Conservation (phyloP, 129 eudicot species). For the Gnaphalium uliginosum region DNA sequence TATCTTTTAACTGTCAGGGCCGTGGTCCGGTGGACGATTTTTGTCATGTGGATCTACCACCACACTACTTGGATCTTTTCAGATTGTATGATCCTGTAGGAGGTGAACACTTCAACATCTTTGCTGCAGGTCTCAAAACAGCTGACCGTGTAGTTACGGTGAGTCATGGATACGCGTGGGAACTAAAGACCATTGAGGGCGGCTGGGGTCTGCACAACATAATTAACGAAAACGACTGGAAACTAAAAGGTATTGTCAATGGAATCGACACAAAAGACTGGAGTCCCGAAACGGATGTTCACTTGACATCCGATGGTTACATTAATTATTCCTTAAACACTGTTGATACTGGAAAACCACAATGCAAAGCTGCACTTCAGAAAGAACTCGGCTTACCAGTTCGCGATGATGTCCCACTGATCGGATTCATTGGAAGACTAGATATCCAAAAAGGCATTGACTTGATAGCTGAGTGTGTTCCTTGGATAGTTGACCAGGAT, state of each 20-base stretch:
- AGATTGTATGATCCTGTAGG: conserved; percentile 80
- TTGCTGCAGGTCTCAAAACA: conserved; percentile 77
- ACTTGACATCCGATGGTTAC: conserved; percentile 83
- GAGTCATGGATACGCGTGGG: conserved; percentile 94
- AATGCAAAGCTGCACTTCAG: conserved; percentile 85
- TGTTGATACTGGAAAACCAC: conserved; percentile 71
- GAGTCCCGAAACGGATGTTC: conserved; percentile 68
- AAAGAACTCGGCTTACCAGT: conserved; percentile 81
- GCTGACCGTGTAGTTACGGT: conserved; percentile 94
- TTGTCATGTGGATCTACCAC: conserved; percentile 73
- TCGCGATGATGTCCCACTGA: conserved; percentile 60
- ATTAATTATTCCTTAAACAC: conserved; percentile 72
- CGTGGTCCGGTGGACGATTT: conserved; percentile 90
- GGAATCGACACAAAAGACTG: conserved; percentile 81
- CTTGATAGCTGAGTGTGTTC: conserved; percentile 72
- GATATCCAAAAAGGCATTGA: conserved; percentile 89
- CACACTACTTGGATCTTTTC: conserved; percentile 80
- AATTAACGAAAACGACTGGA: conserved; percentile 90
- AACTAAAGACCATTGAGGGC: conserved; percentile 82
- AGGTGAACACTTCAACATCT: conserved; percentile 89
- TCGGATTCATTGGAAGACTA: conserved; percentile 88
- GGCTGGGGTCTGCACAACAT: conserved; percentile 94
- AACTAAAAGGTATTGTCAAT: conserved; percentile 71
- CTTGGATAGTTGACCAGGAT: conserved; percentile 86
- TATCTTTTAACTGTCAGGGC: conserved; percentile 49